Evolutionary conservation across 2,329 filamentous ascomycete genomes (phyloP), one percentile per base, ranked within the genome.

Genomic region (Claviceps sp.): DNA sequence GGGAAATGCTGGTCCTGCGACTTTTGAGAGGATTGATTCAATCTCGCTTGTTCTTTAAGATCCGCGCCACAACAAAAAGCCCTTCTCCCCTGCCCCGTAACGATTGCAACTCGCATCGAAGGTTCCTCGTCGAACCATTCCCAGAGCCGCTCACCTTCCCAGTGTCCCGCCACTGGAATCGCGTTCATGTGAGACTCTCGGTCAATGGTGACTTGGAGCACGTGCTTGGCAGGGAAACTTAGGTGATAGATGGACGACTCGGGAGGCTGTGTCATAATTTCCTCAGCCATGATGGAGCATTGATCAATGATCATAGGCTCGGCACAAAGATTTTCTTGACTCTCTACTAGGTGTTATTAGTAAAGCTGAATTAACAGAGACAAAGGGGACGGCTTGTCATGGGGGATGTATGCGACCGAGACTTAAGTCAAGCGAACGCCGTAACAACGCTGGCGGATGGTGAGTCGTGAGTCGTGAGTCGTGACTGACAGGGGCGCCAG

Each of bases 31-130:
- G 57, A 52, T 56, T 61, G 55, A 47, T 55, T 58, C 38, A 53
- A 60, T 57, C 67, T 69, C 22, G 52, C 38, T 40, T 54, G 70
- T 56, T 77, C 77, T 50, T 77, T 76, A 47, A 79, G 61, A 53
- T 79, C 76, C 42, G 76, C 74, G 0, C 77, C 76, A 0, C 74
- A 75, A 50, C 72, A 79, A 61, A 80, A 79, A 0, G 76, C 72
- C 56, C 70, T 68, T 54, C 69, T 66, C 34, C 77, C 77, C 1
- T 67, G 70, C 38, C 77, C 77, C 0, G 76, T 79, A 40, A 76
- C 63, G 38, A 76, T 67, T 38, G 70, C 72, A 14, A 74, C 72
- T 4, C 68, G 68, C 13, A 77, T 65, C 11, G 64, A 66, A 0
- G 73, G 71, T 58, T 76, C 73, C 6, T 63, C 61, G 58, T 79